Percentiles rank a stretch among this genome's conserved stretches.
These are phyloP conservation scores for Paramecium caudatum DNA, from an alignment of 73 alveolate species.

Conservation along the genomic window DNA sequence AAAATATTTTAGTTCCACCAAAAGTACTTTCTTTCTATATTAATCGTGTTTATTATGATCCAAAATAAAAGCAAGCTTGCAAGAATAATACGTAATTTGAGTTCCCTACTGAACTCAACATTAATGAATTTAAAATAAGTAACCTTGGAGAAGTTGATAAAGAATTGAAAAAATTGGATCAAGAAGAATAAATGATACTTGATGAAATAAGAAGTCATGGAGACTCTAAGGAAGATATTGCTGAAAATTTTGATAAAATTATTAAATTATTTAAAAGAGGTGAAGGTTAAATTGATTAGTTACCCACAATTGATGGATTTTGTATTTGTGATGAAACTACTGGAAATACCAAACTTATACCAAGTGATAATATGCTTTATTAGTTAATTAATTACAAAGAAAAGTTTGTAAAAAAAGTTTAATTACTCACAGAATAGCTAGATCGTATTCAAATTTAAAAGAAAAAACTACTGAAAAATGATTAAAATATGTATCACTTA, in stretches of 20 bases:
- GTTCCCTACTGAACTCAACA: neutral
- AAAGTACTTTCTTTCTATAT: slow-evolving; percentile 1
- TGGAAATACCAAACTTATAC: neutral
- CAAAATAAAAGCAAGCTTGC: neutral
- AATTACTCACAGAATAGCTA: slow-evolving; percentile 22
- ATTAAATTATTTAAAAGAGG: slow-evolving; percentile 59
- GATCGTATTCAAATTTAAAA: slow-evolving; percentile 13
- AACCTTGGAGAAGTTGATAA: neutral
- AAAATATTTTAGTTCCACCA: slow-evolving; percentile 32
- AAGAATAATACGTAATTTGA: slow-evolving; percentile 30
- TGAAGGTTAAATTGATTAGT: slow-evolving; percentile 40
- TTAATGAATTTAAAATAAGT: slow-evolving; percentile 14
- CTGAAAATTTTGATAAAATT: neutral
- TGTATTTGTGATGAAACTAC: slow-evolving; percentile 30
- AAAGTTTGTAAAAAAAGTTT: neutral
- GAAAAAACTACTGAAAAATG: neutral
- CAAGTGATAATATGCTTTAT: neutral
- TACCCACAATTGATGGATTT: slow-evolving; percentile 18
- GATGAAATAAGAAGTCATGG: slow-evolving; percentile 13
- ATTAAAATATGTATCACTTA: slow-evolving; percentile 37
- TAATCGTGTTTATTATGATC: slow-evolving; percentile 63
- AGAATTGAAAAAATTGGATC: neutral
- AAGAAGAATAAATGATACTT: neutral
- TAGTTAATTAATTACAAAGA: slow-evolving; percentile 15
- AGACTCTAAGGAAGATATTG: neutral